Base-by-base conservation (phyloP, 768 basidiomycete species). In the Amanita molliuscula region DNA sequence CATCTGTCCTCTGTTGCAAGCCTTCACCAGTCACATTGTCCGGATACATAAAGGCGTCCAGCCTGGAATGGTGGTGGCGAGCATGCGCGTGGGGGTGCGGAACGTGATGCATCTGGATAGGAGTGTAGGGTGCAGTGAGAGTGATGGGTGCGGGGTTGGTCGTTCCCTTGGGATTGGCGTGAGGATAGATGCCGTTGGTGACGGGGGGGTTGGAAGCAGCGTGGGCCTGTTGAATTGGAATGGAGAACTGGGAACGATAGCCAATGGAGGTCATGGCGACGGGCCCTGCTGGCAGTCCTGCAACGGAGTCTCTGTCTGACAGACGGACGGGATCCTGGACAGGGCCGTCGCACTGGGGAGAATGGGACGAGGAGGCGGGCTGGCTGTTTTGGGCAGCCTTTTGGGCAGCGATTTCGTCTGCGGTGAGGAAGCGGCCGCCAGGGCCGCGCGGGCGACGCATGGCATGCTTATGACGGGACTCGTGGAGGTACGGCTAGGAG, bases 361-460 rank as follows among this genome's bases (percentile, higher is more conserved):
- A 0, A 64, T 58, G 38, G 61, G 55, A 11, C 63, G 61, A 46
- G 33, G 62, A 64, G 15, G 68, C 60, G n/a, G 63, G 67, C 3
- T 64, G 58, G 29, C 65, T 66, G 16, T 61, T 63, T 26, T 60
- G 59, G 20, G 68, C 64, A 3, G 71, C 67, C 56, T 85, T 85
- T 61, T 88, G 85, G 0, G 88, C 85, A 0, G 88, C 88, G 43
- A 94, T 93, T 66, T 98, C 94, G 16, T 93, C 91, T 45, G 93
- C 90, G 6, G 94, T 98, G 59, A 98, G 82, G 71, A 99, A 99
- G 37, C 96, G 82, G 20, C 96, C 96, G 9, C 96, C 96, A 20
- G 96, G 95, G 4, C 96, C 96, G 50, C 96, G 78, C 13, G 96
- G 96, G 16, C 96, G 81, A 40, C 93, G 84, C 86, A 97, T 94